Base-by-base conservation (phyloP, 345 rosid species). In the Kandelia obovata region DNA sequence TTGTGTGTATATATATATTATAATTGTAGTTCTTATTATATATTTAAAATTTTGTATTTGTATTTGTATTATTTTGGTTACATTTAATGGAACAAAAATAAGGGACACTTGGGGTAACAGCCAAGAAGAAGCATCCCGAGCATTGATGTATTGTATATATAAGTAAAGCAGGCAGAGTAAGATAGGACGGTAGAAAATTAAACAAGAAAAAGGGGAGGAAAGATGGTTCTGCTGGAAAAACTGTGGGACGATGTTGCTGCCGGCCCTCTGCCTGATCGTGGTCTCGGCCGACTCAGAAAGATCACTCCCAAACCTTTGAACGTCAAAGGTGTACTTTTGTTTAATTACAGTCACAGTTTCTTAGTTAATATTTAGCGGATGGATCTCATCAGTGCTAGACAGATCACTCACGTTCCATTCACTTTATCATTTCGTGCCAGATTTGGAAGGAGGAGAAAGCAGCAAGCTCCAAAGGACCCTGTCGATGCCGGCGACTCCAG, bases 181-280 rank as follows among this genome's bases (percentile, higher is more conserved):
- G 19, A 17, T 11, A 13, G 49, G 46, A 15, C 19, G 13, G 19
- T 15, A 13, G 49, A 43, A 10, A 43, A 59, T 26, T 5, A 31
- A 43, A 28, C 21, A 1, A 1, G 25, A 4, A 20, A 20, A 0
- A 34, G 6, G 6, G 1, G 35, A 10, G 37, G 1, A 20, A 53
- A 70, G 10, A 82, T 79, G 84, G 84, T 83, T 75, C 75, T 88
- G 74, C 83, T 88, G 10, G 97, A 73, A 66, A 87, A 84, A 69
- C 77, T 91, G 34, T 94, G 98, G 98, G 97, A 94, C 67, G 98
- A 91, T 70, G 87, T 81, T 13, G 75, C 87, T 0, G 98, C 95
- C 0, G 98, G 98, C 9, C 98, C 98, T 71, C 92, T 80, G 67
- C 98, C 98, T 6, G 97, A 94, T 0, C 92, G 85, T 46, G 98